Conservation (phyloP, 2,329 filamentous ascomycete species). For the Claviceps paspali region DNA sequence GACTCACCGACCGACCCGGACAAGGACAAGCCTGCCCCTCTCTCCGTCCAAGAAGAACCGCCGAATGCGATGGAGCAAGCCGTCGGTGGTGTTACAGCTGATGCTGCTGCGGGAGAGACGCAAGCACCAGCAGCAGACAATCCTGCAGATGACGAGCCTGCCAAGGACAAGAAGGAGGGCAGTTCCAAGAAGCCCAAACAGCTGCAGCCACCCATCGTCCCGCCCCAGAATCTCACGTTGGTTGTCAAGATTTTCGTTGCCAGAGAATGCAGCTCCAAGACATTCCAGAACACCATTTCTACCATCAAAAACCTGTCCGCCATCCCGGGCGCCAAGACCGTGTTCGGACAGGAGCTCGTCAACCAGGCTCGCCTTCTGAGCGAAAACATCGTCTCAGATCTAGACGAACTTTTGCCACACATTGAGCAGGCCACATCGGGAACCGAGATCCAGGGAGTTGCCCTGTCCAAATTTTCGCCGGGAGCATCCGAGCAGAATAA, state of each 20-base stretch:
- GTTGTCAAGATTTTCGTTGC: slow-evolving; percentile 96
- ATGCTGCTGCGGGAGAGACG: slow-evolving; percentile 13
- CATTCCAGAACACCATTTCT: slow-evolving; percentile 91
- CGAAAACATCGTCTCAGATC: slow-evolving; percentile 68
- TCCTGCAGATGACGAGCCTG: slow-evolving; percentile 15
- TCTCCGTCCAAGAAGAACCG: slow-evolving; percentile 14
- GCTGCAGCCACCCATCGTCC: slow-evolving; percentile 69
- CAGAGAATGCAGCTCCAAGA: slow-evolving; percentile 91
- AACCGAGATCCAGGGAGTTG: slow-evolving; percentile 89
- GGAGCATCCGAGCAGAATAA: slow-evolving; percentile 95
- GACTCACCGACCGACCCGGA: slow-evolving; percentile 22
- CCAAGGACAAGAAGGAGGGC: slow-evolving; percentile 24
- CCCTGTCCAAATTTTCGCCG: slow-evolving; percentile 88
- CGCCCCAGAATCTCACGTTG: slow-evolving; percentile 74
- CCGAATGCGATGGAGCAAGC: slow-evolving; percentile 12
- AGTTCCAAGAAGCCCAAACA: slow-evolving; percentile 37
- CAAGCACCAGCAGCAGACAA: slow-evolving; percentile 12
- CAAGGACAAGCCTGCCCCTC: slow-evolving; percentile 12
- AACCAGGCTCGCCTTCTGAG: slow-evolving; percentile 74
- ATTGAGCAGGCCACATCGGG: slow-evolving; percentile 77
- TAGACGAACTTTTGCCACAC: slow-evolving; percentile 71
- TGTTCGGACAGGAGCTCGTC: slow-evolving; percentile 88
- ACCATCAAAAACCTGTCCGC: slow-evolving; percentile 97
- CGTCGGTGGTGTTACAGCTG: slow-evolving; percentile 7
- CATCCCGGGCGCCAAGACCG: slow-evolving; percentile 75